Percentiles rank a stretch among this genome's conserved stretches.
Evolutionary conservation across 2,329 filamentous ascomycete species (phyloP).

Genomic region (Penicillium sp.): DNA sequence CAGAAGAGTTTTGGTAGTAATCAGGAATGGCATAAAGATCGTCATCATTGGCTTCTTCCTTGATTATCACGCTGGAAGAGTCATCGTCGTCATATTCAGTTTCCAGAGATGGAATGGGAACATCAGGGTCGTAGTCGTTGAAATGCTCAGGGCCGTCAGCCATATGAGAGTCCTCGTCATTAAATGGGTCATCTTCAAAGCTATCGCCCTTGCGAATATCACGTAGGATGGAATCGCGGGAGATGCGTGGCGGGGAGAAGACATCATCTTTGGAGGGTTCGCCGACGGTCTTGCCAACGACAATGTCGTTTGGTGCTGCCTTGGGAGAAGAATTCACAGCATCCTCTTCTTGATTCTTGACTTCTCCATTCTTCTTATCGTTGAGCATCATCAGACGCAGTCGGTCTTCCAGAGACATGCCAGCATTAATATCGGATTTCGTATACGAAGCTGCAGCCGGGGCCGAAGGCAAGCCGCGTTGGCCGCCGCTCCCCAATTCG

Average conservation of each 20-base stretch:
- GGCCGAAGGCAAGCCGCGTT: constrained; percentile 72
- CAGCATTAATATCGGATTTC: constrained; percentile 78
- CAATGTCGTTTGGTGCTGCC: neutral
- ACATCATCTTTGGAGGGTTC: constrained; percentile 62
- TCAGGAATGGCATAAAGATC: constrained; percentile 69
- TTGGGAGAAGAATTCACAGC: neutral
- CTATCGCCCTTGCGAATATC: constrained; percentile 74
- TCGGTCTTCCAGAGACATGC: constrained; percentile 84
- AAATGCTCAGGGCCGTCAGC: constrained; percentile 63
- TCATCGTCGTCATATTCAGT: constrained; percentile 60
- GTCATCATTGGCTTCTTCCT: constrained; percentile 64
- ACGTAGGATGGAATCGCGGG: constrained; percentile 88
- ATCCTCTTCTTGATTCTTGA: constrained; percentile 16
- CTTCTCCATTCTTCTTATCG: constrained; percentile 53
- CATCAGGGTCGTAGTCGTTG: constrained; percentile 77
- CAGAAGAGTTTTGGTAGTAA: constrained; percentile 60
- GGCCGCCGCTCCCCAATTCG: constrained; percentile 70
- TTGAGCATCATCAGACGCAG: constrained; percentile 84
- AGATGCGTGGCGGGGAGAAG: constrained; percentile 74
- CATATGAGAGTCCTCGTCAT: constrained; percentile 62
- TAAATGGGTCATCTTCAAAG: constrained; percentile 62
- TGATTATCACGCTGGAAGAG: constrained; percentile 67
- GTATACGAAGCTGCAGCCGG: constrained; percentile 68
- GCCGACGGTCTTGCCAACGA: neutral
- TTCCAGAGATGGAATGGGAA: constrained; percentile 87